Evolutionary conservation across 495 filamentous ascomycete genomes (phyloP).

Genomic region (Rusavskia elegans): DNA sequence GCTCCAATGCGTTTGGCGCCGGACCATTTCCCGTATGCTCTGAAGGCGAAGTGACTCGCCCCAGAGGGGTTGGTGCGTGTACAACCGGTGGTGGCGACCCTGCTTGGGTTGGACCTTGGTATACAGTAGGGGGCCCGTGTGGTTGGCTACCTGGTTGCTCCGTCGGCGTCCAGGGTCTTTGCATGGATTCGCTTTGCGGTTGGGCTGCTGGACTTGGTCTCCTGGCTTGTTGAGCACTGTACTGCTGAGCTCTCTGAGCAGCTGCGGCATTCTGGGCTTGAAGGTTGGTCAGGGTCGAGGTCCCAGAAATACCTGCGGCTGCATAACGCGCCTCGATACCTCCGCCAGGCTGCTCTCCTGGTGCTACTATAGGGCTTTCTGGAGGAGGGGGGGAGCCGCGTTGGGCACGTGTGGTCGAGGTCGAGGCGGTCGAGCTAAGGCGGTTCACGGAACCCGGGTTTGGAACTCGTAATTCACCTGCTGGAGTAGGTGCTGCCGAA

Average conservation of each 20-base stretch:
- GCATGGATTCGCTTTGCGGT: slow-evolving; percentile 27
- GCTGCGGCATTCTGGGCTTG: slow-evolving; percentile 76
- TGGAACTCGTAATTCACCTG: slow-evolving; percentile 25
- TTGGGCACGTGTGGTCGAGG: slow-evolving; percentile 79
- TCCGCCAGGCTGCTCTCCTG: slow-evolving; percentile 48
- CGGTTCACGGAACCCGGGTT: slow-evolving; percentile 49
- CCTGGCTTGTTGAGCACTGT: slow-evolving; percentile 33
- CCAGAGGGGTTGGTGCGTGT: slow-evolving; percentile 13
- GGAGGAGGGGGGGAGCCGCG: slow-evolving; percentile 89
- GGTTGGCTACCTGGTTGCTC: slow-evolving; percentile 77
- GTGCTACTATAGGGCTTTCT: slow-evolving; percentile 77
- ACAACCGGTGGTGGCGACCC: slow-evolving; percentile 6
- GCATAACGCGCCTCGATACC: slow-evolving; percentile 84
- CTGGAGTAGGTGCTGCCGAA: slow-evolving; percentile 11
- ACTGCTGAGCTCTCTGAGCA: slow-evolving; percentile 58
- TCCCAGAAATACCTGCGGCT: slow-evolving; percentile 73
- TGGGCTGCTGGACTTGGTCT: slow-evolving; percentile 24
- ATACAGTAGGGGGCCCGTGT: slow-evolving; percentile 84
- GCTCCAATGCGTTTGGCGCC: slow-evolving; percentile 52
- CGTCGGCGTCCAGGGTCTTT: slow-evolving; percentile 89
- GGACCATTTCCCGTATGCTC: slow-evolving; percentile 9
- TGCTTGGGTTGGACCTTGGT: slow-evolving; percentile 58
- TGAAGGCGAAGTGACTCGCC: slow-evolving; percentile 5
- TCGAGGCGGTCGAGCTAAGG: slow-evolving; percentile 76
- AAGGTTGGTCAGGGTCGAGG: slow-evolving; percentile 59